A percentile compares a stretch with the other conserved stretches of the same genome.
phyloP scores from a whole-genome alignment of 805 yeast species.

The Metschnikowia gruessii region DNA sequence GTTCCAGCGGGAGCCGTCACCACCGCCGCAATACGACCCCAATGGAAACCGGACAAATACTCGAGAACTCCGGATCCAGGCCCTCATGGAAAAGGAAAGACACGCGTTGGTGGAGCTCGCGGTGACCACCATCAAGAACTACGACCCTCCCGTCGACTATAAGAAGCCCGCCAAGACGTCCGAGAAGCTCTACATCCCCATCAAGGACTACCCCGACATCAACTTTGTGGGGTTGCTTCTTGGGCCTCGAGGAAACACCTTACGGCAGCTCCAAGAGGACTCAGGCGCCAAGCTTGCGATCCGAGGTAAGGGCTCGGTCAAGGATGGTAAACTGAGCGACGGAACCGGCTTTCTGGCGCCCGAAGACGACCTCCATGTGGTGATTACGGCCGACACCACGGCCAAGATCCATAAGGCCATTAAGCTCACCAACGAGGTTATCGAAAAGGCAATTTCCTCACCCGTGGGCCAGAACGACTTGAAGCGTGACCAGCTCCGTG shows the following conservation, averaged over 20 bases:
- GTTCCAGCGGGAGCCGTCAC: conserved; percentile 67
- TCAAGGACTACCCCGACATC: conserved; percentile 81
- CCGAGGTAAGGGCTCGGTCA: conserved; percentile 94
- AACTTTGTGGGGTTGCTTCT: conserved; percentile 87
- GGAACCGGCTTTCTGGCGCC: conserved; percentile 19
- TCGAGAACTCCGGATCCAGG: conserved; percentile 57
- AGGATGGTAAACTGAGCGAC: conserved; percentile 66
- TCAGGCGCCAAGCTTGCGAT: conserved; percentile 90
- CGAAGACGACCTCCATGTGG: conserved; percentile 80
- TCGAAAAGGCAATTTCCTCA: conserved; percentile 78
- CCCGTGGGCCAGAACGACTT: conserved; percentile 94
- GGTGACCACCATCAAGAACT: conserved; percentile 67
- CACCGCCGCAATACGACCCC: conserved; percentile 87
- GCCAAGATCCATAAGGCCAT: conserved; percentile 76
- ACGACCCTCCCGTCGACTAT: conserved; percentile 77
- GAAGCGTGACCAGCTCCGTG: conserved; percentile 86
- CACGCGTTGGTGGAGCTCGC: conserved; percentile 76
- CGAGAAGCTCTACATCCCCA: conserved; percentile 85
- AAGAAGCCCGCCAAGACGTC: conserved; percentile 62
- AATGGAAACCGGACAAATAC: conserved; percentile 85
- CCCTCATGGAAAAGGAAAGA: conserved; percentile 67
- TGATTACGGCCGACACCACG: conserved; percentile 78
- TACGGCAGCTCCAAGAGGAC: conserved; percentile 72
- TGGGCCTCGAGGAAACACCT: conserved; percentile 95
- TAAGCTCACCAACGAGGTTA: conserved; percentile 66